Percentiles rank a stretch among this genome's conserved stretches.
Evolutionary conservation across 2,329 filamentous ascomycete species (phyloP).

Genomic region (Celoporthe dispersa): DNA sequence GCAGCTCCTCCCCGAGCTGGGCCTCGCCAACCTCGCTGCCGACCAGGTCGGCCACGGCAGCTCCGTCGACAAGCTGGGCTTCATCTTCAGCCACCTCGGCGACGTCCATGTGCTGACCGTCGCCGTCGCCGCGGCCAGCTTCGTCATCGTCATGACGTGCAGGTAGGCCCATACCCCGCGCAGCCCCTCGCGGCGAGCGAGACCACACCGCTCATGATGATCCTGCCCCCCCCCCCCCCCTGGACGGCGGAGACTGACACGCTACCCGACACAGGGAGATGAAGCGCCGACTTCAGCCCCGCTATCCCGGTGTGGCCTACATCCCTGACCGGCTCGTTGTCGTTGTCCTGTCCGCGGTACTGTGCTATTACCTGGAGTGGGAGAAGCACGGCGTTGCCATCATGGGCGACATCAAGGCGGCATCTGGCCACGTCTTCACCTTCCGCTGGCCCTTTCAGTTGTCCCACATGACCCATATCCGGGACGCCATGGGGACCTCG

Average conservation of each 20-base stretch:
- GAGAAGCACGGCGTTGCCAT: conserved; percentile 79
- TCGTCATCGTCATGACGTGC: conserved; percentile 88
- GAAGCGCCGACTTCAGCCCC: conserved; percentile 79
- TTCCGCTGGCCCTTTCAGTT: conserved; percentile 86
- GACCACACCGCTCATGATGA: too few relatives aligned
- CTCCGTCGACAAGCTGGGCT: conserved; percentile 82
- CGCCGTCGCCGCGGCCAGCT: conserved; percentile 77
- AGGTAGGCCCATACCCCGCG: conserved; percentile 57
- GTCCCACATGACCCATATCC: conserved; percentile 78
- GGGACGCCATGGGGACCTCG: conserved; percentile 84
- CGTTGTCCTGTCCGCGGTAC: conserved; percentile 80
- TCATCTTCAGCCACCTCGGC: conserved; percentile 70
- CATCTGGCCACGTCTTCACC: conserved; percentile 71
- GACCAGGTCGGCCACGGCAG: conserved; percentile 76
- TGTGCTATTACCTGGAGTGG: conserved; percentile 80
- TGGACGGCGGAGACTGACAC: not conserved
- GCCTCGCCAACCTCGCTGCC: conserved; percentile 69
- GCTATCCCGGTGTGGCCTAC: conserved; percentile 81
- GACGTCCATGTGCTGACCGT: conserved; percentile 76
- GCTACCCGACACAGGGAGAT: conserved; percentile 62
- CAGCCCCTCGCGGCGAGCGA: conserved; percentile 22
- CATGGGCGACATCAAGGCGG: conserved; percentile 78
- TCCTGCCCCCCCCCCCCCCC: too few relatives aligned
- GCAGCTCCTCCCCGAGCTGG: conserved; percentile 89
- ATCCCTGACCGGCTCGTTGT: conserved; percentile 90